Percentiles rank a stretch among this genome's conserved stretches.
phyloP scores from a whole-genome alignment of 2,329 filamentous ascomycete genomes.

The Phaeophleospora eucalypticola region DNA sequence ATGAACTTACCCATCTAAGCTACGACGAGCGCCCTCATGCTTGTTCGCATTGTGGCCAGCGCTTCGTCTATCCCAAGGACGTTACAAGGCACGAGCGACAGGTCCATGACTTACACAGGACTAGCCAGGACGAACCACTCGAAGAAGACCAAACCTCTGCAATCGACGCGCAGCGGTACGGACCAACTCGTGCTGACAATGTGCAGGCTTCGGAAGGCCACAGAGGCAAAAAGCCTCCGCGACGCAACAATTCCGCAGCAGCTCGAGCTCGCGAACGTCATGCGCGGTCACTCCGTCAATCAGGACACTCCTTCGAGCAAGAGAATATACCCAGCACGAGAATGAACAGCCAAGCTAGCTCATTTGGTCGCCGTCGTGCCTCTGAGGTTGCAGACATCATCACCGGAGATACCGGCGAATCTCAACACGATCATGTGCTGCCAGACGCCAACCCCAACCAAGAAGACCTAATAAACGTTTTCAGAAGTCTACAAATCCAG shows the following conservation, averaged over 20 bases:
- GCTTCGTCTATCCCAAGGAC: constrained; percentile 9
- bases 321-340: not conserved
- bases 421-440: not conserved
- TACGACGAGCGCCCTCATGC: constrained; percentile 5
- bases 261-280: not conserved
- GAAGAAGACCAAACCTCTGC: not conserved
- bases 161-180: no score
- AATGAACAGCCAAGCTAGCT: not conserved
- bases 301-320: not conserved
- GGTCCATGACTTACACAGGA: not conserved
- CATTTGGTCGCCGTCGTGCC: not conserved
- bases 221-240: not conserved
- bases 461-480: not conserved
- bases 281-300: not conserved
- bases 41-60: constrained; percentile 2
- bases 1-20: constrained; percentile 5
- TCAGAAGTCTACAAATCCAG: not conserved
- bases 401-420: constrained; percentile 1
- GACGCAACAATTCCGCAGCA: not conserved
- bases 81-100: constrained; percentile 4
- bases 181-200: no score
- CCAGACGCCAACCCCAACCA: not conserved
- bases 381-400: constrained; percentile 1
- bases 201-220: not conserved
- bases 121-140: not conserved